Evolutionary conservation across 1,284 basidiomycete species (phyloP).

Genomic region (Malassezia sympodialis): DNA sequence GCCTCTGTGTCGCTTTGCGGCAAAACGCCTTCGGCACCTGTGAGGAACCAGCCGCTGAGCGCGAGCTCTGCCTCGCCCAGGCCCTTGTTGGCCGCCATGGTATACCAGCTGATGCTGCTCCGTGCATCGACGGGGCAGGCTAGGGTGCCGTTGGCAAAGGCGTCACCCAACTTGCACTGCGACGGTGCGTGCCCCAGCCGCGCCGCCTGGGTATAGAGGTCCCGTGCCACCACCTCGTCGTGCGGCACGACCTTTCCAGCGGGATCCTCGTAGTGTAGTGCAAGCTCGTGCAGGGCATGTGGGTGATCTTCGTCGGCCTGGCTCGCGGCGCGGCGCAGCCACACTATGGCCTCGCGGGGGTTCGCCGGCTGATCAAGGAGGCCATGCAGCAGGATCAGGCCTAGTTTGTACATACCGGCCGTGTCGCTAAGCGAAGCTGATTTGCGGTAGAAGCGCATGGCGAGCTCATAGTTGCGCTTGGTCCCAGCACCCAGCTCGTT

Average conservation of each 20-base stretch:
- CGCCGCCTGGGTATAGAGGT: conserved; percentile 80
- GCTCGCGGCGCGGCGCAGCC: conserved; percentile 86
- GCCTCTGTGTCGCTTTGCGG: conserved; percentile 97
- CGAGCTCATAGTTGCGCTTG: conserved; percentile 70
- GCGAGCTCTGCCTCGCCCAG: conserved; percentile 90
- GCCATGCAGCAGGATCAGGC: conserved; percentile 84
- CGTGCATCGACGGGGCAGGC: conserved; percentile 85
- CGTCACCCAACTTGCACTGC: conserved; percentile 88
- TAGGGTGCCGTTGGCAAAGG: conserved; percentile 83
- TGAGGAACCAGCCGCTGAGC: conserved; percentile 88
- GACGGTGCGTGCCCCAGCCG: conserved; percentile 86
- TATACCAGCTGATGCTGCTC: conserved; percentile 94
- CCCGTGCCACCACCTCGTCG: conserved; percentile 71
- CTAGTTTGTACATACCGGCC: conserved; percentile 97
- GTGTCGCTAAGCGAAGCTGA: conserved; percentile 91
- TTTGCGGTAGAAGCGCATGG: conserved; percentile 91
- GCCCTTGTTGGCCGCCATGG: conserved; percentile 89
- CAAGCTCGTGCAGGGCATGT: conserved; percentile 94
- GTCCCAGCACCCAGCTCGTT: conserved; percentile 99
- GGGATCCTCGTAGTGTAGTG: conserved; percentile 66
- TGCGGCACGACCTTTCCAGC: conserved; percentile 49
- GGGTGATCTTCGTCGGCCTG: conserved; percentile 98
- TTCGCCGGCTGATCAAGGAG: conserved; percentile 73
- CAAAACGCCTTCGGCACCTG: conserved; percentile 72
- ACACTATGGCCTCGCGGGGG: conserved; percentile 79